Base-by-base conservation (phyloP, 1,139 yeast species). In the Candida buenavistaensis region DNA sequence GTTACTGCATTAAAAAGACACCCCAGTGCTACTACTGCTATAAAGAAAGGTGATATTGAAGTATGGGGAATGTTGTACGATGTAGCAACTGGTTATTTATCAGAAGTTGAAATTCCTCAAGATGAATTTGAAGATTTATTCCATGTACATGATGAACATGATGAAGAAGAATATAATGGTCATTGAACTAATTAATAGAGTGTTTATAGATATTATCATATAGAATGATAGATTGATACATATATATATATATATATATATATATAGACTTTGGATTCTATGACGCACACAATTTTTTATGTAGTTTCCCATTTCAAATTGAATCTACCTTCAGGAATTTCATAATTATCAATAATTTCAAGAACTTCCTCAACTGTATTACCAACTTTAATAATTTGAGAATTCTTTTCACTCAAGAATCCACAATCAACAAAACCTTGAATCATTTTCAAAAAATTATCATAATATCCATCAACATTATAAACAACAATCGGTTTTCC, bases 61-160 rank as follows among this genome's bases (percentile, higher is more conserved):
- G 85, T 92, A 27, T 82, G 89, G 75, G 97, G 97, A 1, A 63
- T 90, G 60, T 77, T 92, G 46, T 92, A 90, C 62, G 89, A 90
- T 54, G 96, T 89, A 28, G 79, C 76, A 25, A 72, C 86, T 7
- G 98, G 97, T 14, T 69, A 73, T 35, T 68, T 90, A 37, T 59
- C 61, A 16, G 78, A 75, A 48, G 61, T 77, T 13, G 79, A 75
- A 39, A 58, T 75, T 24, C 78, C 78, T n/a, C 63, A 62, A 39
- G 78, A 74, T 48, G 78, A 72, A 46, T 66, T 67, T 37, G 73
- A 64, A 40, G 78, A 73, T 39, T 66, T 73, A 40, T 72, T 74
- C 48, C 76, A 73, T 48, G 68, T 72, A 14, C 65, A 63, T 35
- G 76, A 71, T 45, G 43, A 37, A 6, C 64, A 58, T 17, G 62